These are phyloP conservation scores for Forsythia suspensa DNA, from an alignment of 257 asterid species.

Conservation along the genomic window DNA sequence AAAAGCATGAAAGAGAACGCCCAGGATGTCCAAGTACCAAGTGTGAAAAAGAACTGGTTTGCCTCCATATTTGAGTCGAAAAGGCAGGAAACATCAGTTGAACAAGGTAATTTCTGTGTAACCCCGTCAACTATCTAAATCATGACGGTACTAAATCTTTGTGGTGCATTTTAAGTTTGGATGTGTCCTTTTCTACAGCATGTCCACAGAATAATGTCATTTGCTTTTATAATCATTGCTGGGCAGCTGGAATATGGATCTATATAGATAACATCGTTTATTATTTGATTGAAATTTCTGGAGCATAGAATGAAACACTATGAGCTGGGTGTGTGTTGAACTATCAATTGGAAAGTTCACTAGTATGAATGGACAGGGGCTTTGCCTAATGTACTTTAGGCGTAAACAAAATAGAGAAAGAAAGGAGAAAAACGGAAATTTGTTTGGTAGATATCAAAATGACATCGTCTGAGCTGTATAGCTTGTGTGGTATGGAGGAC, in stretches of 20 bases:
- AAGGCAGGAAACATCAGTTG: slow-evolving; percentile 39
- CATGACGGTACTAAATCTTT: background rate
- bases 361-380: background rate
- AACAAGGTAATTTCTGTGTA: slow-evolving; percentile 48
- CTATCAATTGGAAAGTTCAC: background rate
- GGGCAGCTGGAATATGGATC: background rate
- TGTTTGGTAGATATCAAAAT: background rate
- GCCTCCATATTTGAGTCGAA: slow-evolving; percentile 46
- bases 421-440: background rate
- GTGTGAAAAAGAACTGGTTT: slow-evolving; percentile 54
- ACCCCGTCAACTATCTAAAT: background rate
- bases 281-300: background rate
- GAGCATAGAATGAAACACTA: background rate
- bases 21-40: slow-evolving; percentile 37
- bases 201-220: background rate
- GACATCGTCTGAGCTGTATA: background rate
- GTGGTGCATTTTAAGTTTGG: background rate
- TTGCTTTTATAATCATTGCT: background rate
- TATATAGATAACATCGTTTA: background rate
- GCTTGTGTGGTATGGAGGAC: background rate
- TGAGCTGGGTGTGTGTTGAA: background rate
- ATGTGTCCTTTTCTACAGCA: background rate
- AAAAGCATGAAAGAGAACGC: slow-evolving; percentile 34
- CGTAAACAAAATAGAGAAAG: background rate
- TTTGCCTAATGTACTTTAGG: background rate